Base-by-base conservation (phyloP, 2,329 filamentous ascomycete genomes). In the Clonostachys solani region DNA sequence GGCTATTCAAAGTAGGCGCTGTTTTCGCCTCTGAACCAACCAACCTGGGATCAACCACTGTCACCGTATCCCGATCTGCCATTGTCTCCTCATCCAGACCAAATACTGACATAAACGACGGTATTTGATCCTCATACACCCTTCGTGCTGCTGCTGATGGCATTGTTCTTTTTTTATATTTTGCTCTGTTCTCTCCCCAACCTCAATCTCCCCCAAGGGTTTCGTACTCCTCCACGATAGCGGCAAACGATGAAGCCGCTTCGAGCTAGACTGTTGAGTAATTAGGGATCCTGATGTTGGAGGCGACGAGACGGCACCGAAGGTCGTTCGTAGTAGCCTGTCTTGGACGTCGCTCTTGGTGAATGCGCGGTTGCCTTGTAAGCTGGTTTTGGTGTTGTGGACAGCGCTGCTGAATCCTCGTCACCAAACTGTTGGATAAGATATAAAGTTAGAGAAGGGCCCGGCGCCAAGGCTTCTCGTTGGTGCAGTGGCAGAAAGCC, bases 71-170 rank as follows among this genome's bases (percentile, higher is more conserved):
- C 45, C 71, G 71, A 43, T 78, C 77, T 48, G 73, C 74, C 61
- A 78, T 77, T 48, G 67, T 73, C 54, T 76, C 77, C 54, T 68
- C 68, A 59, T 86, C 81, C 54, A 85, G 74, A 62, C 84, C 83
- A 70, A 86, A 87, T 48, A 89, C 84, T 48, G 85, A 84, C 84
- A 87, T 87, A 59, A 89, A 87, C 18, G 85, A 83, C 61, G 85
- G 85, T 74, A 89, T 84, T 65, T 84, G 81, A 61, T 84, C 81
- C 72, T 85, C 80, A 63, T 81, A 84, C 57, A 83, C 64, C 64
- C 79, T 77, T 56, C 80, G 72, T 46, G 79, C 73, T 49, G 81
- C 74, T 54, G 81, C 77, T 57, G 80, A 83, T 65, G 80, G 79
- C 81, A 84, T 84, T 52, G 67, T 80, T 52, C 52, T 38, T 38